phyloP scores from a whole-genome alignment of 2,329 filamentous ascomycete genomes.

The Penicillium griseofulvum region DNA sequence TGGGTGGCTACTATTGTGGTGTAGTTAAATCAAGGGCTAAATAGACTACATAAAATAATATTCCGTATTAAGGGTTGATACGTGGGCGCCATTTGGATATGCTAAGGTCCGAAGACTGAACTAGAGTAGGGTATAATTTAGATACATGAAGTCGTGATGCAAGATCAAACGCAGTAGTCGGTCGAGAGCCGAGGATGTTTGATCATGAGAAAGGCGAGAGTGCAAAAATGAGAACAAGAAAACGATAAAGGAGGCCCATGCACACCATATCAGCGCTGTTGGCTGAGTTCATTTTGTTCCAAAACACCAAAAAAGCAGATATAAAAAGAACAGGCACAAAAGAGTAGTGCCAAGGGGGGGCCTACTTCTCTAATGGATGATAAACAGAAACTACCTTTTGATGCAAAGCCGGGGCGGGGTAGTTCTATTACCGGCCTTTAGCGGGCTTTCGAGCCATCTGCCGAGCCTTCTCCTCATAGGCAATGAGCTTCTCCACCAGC shows the following conservation, averaged over 20 bases:
- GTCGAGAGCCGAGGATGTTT: background rate
- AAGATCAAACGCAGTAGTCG: constrained; percentile 6
- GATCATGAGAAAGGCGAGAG: background rate
- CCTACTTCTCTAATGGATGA: background rate
- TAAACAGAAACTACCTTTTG: constrained; percentile 3
- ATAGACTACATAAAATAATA: background rate
- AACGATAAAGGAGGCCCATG: background rate
- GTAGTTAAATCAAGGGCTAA: background rate
- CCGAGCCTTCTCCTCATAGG: constrained; percentile 34
- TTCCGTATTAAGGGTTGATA: background rate
- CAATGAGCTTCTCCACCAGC: constrained; percentile 34
- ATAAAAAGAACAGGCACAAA: background rate
- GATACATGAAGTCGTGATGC: constrained; percentile 24
- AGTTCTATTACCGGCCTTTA: constrained; percentile 27
- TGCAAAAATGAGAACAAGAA: background rate
- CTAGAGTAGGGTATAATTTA: constrained; percentile 18
- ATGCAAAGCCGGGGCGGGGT: constrained; percentile 11
- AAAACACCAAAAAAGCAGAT: constrained; percentile 9
- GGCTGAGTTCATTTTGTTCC: constrained; percentile 10
- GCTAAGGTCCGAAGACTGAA: constrained; percentile 2
- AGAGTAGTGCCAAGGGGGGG: background rate
- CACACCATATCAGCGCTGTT: background rate
- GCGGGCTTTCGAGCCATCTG: constrained; percentile 28
- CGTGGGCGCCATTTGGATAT: background rate
- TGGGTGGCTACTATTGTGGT: background rate